Conservation (phyloP, 768 basidiomycete species). For the Asterophora parasitica region DNA sequence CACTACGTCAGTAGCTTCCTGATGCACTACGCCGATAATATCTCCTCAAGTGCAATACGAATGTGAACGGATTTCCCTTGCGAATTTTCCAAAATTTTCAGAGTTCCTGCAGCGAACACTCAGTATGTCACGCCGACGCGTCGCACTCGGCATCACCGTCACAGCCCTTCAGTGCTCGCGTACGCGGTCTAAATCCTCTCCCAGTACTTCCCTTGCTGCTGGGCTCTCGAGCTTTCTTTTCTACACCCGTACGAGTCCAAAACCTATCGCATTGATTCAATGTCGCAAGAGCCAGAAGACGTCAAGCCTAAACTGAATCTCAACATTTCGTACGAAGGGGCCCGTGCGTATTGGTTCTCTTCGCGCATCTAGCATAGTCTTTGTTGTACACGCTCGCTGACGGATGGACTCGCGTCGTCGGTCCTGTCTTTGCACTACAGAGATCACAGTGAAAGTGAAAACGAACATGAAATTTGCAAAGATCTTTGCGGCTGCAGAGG, state of each 20-base stretch:
- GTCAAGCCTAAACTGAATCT: conserved; percentile 70
- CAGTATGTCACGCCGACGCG: conserved; percentile 3
- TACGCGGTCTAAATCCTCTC: neutral
- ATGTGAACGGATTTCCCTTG: too few species aligned
- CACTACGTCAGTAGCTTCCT: too few species aligned
- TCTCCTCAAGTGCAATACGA: too few species aligned
- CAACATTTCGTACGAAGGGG: conserved; percentile 50
- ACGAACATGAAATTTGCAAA: conserved; percentile 58
- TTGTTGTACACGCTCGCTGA: too few species aligned
- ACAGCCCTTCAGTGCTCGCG: conserved; percentile 5
- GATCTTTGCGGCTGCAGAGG: conserved; percentile 66
- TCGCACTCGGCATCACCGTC: neutral
- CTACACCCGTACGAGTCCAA: neutral
- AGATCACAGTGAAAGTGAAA: conserved; percentile 65
- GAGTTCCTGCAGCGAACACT: too few species aligned
- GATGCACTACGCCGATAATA: too few species aligned
- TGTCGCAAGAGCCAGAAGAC: conserved; percentile 52
- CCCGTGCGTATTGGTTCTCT: conserved; percentile 30
- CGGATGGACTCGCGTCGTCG: neutral
- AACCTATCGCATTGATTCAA: conserved; percentile 11
- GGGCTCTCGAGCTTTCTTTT: too few species aligned
- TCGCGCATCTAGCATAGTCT: neutral
- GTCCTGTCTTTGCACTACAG: conserved; percentile 26
- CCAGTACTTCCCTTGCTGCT: neutral
- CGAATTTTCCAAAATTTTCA: too few species aligned